Percentiles rank a stretch among this genome's conserved stretches.
Conservation (phyloP, 2,329 filamentous ascomycete species). For the Trichoderma cornu-damae region DNA sequence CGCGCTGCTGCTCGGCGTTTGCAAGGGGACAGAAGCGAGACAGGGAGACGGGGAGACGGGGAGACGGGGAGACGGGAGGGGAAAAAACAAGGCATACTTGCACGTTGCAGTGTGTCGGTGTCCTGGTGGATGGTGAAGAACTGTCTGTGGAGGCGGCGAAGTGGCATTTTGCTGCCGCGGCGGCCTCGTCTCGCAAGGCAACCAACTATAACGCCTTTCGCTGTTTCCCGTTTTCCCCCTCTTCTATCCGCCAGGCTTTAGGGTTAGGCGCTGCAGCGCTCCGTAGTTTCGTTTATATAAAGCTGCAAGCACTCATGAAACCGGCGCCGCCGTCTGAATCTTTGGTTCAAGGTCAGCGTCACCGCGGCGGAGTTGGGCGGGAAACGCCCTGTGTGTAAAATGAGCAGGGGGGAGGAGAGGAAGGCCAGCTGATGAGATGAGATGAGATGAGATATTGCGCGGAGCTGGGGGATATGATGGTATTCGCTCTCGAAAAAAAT, state of each 20-base stretch:
- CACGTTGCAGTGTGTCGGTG: background rate
- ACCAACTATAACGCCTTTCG: too few species aligned
- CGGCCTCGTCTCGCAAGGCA: too few species aligned
- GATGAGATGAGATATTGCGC: slow-evolving; percentile 14
- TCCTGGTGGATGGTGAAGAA: slow-evolving; percentile 34
- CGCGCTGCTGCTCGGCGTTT: background rate
- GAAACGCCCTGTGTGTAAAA: background rate
- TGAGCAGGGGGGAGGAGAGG: background rate
- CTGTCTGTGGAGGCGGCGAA: slow-evolving; percentile 32
- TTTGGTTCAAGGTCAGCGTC: background rate
- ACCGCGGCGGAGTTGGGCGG: too few species aligned
- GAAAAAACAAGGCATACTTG: background rate
- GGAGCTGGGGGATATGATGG: background rate
- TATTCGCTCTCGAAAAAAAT: background rate
- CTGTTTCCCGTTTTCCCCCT: too few species aligned
- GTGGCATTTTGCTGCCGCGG: slow-evolving; percentile 31
- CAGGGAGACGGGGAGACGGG: background rate
- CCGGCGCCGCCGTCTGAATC: background rate
- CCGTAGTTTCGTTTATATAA: slow-evolving; percentile 4
- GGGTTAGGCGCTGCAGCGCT: too few species aligned
- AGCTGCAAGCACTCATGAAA: background rate
- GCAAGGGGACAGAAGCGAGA: background rate
- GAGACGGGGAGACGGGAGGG: background rate
- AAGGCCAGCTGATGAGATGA: background rate
- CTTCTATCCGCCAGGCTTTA: too few species aligned